These are phyloP conservation scores for Ascochyta pisi DNA, from an alignment of 2,329 filamentous ascomycete species.

Conservation along the genomic window DNA sequence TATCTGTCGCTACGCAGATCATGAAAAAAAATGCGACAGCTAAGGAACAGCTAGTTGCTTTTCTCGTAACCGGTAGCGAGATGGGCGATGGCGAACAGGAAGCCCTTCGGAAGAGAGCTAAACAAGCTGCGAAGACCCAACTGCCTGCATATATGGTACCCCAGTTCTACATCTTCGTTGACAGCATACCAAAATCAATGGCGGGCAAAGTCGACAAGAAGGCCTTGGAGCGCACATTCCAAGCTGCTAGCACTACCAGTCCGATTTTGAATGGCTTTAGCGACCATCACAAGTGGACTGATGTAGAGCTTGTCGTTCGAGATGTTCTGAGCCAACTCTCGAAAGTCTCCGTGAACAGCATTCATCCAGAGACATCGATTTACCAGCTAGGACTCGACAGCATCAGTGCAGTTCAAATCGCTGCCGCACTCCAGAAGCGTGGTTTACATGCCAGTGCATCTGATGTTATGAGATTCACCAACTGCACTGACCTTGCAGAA, in stretches of 20 bases:
- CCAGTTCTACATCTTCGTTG: constrained; percentile 43
- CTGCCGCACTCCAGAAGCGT: constrained; percentile 67
- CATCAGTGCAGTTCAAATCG: constrained; percentile 82
- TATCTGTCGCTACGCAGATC: constrained; percentile 40
- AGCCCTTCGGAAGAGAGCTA: constrained; percentile 30
- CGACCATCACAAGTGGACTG: constrained; percentile 54
- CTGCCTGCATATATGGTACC: constrained; percentile 51
- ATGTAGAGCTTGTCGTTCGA: constrained; percentile 62
- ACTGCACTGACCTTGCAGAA: constrained; percentile 42
- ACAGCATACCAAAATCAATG: constrained; percentile 46
- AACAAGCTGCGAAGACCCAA: constrained; percentile 22
- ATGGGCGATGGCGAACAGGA: constrained; percentile 11
- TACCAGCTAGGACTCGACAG: constrained; percentile 91
- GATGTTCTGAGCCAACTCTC: constrained; percentile 66
- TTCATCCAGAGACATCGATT: constrained; percentile 72
- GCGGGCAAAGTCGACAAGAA: constrained; percentile 52
- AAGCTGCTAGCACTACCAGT: constrained; percentile 18
- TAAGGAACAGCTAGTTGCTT: constrained; percentile 48
- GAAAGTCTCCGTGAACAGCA: constrained; percentile 55
- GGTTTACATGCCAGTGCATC: constrained; percentile 68
- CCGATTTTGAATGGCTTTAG: neutral
- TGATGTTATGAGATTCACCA: constrained; percentile 71
- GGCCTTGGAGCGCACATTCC: constrained; percentile 40
- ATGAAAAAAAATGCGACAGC: constrained; percentile 31
- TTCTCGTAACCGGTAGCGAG: constrained; percentile 26